These are phyloP conservation scores for Hirschioporus abietinus DNA, from an alignment of 768 basidiomycete species.

Conservation along the genomic window DNA sequence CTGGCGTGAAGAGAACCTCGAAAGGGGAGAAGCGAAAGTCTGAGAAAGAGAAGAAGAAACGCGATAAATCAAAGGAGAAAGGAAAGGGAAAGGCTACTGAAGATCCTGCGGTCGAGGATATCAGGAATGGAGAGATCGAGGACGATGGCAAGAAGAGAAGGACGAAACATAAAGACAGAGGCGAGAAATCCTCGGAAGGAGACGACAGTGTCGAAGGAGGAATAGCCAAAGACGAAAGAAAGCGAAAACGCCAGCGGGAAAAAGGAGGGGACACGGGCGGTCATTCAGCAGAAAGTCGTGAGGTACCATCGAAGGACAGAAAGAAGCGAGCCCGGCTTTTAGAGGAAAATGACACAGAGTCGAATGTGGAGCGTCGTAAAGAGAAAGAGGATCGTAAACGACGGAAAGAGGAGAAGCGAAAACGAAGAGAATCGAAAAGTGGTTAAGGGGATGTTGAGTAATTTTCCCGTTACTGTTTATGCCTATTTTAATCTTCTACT, in stretches of 20 bases:
- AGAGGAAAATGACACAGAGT: conserved; percentile 4
- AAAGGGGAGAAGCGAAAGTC: background rate
- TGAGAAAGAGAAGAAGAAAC: background rate
- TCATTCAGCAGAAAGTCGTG: background rate
- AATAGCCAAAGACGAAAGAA: background rate
- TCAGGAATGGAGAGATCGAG: conserved; percentile 6
- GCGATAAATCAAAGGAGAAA: background rate
- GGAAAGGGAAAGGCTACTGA: conserved; percentile 1
- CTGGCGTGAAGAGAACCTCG: background rate
- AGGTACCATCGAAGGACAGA: background rate
- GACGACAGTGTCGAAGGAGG: background rate
- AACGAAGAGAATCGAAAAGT: conserved; percentile 8
- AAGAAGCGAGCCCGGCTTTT: background rate
- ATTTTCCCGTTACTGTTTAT: background rate
- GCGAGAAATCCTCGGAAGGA: background rate
- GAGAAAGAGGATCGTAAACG: conserved; percentile 12
- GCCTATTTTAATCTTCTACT: too few species aligned
- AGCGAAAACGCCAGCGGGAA: conserved; percentile 9
- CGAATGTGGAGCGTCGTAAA: conserved; percentile 2
- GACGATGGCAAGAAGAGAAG: background rate
- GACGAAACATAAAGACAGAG: background rate
- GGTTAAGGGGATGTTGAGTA: conserved; percentile 4
- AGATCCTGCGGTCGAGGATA: background rate
- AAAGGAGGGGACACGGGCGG: background rate
- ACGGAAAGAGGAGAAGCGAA: conserved; percentile 13